Evolutionary conservation across 2,329 filamentous ascomycete genomes (phyloP).

Genomic region (Leptographium procerum): DNA sequence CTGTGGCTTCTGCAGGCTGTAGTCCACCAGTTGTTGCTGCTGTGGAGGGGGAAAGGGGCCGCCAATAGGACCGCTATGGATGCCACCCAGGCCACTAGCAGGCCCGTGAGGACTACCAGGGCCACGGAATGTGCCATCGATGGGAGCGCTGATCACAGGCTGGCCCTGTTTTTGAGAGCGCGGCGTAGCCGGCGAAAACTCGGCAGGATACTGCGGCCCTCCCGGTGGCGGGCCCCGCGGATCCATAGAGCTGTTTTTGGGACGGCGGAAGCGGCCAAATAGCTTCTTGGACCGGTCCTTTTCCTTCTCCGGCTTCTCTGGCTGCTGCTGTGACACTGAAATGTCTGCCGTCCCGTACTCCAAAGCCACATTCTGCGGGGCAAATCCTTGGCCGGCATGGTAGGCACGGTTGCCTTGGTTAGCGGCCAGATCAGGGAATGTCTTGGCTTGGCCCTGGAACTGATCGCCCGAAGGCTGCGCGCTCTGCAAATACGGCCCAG

Average conservation of each 20-base stretch:
- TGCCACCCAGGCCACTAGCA: background rate
- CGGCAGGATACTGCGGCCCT: constrained; percentile 13
- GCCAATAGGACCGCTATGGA: background rate
- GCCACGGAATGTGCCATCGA: background rate
- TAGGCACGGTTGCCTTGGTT: too few relatives aligned
- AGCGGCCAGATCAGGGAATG: background rate
- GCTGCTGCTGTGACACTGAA: background rate
- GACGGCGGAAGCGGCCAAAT: constrained; percentile 8
- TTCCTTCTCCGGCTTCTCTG: constrained; percentile 12
- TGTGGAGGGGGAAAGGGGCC: background rate
- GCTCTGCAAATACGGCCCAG: background rate
- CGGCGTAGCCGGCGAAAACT: background rate
- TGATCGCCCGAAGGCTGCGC: background rate
- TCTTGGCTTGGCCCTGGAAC: constrained; percentile 4
- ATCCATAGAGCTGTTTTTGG: constrained; percentile 6
- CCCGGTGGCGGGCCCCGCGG: constrained; percentile 14
- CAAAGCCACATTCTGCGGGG: background rate
- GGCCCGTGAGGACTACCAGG: background rate
- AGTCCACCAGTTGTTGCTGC: background rate
- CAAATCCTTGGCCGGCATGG: too few relatives aligned
- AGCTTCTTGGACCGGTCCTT: constrained; percentile 15
- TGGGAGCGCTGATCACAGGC: background rate
- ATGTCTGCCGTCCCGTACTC: background rate
- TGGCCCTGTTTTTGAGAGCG: background rate
- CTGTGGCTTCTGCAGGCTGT: too few relatives aligned